Base-by-base conservation (phyloP, 768 basidiomycete species). In the Xanthoconium purpureum region DNA sequence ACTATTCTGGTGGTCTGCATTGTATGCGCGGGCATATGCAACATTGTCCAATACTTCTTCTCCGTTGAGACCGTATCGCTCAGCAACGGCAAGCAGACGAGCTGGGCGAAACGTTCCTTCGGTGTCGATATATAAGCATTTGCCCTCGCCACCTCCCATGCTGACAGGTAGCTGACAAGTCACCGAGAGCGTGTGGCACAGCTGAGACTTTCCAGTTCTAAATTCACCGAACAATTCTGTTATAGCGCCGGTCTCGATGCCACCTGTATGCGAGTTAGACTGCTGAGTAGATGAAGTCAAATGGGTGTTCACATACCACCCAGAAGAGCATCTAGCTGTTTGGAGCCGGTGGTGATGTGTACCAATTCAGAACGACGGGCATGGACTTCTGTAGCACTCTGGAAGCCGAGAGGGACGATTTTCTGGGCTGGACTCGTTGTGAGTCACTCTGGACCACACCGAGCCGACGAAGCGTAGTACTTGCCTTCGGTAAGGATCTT, bases 131-230 rank as follows among this genome's bases (percentile, higher is more conserved):
- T 97, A 99, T 44, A 99, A 77, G 68, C 96, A 98, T 75, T 99
- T 99, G 38, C 97, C 97, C 74, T 99, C 97, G 13, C 97, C 97
- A 15, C 97, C 97, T 18, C 97, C 96, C 95, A 98, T 98, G 65
- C 84, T 88, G 42, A 94, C 89, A 2, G 97, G 97, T 14, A 98
- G 82, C 75, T 98, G 96, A 68, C 97, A 99, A 6, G 97, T 98
- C 12, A 98, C 97, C 5, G 97, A 94, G 45, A 99, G 84, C 0
- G 96, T 98, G 69, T 99, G 97, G 70, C 97, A 98, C 46, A 99
- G 82, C 68, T 99, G 97, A 24, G 93, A 96, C 74, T 99, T 98
- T 54, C 97, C 97, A 11, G 97, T 98, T 62, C 97, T 82, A 74
- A 99, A 99, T 75, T 99, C 97, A 55, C 96, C 97, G 75, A 97